These are phyloP conservation scores for Nyctanthes arbortristis DNA, from an alignment of 257 asterid genomes.

Conservation along the genomic window DNA sequence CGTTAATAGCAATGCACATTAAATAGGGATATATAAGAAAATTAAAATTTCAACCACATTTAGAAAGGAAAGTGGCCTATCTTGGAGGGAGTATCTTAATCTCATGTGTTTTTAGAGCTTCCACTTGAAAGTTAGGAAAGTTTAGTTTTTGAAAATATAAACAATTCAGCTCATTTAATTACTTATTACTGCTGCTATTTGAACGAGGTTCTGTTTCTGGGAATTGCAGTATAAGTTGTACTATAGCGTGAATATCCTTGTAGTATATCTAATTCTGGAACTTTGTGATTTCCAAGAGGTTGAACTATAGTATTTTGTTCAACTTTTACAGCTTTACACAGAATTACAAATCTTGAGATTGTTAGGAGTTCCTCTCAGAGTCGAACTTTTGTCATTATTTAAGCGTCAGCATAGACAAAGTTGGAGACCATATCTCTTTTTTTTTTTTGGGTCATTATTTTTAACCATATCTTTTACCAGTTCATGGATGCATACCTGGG, in stretches of 20 bases:
- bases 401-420: neutral
- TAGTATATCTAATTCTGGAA: constrained; percentile 10
- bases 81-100: too few species aligned
- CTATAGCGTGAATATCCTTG: neutral
- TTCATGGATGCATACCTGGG: neutral
- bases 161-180: neutral
- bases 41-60: too few species aligned
- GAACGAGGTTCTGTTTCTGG: neutral
- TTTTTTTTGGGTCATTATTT: too few species aligned
- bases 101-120: too few species aligned
- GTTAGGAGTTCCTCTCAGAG: neutral
- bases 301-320: constrained; percentile 1
- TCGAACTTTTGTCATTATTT: neutral
- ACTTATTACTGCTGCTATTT: neutral
- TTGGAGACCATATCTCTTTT: too few species aligned
- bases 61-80: too few species aligned
- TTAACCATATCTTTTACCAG: too few species aligned
- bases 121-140: too few species aligned
- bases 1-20: too few species aligned
- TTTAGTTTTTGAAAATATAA: neutral
- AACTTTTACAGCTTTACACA: neutral
- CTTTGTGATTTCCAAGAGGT: constrained; percentile 6
- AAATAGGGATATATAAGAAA: too few species aligned
- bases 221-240: neutral
- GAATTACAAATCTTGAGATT: neutral